Percentiles rank a stretch among this genome's conserved stretches.
phyloP scores from a whole-genome alignment of 2,329 filamentous ascomycete species.

The Xylariaceae sp. region DNA sequence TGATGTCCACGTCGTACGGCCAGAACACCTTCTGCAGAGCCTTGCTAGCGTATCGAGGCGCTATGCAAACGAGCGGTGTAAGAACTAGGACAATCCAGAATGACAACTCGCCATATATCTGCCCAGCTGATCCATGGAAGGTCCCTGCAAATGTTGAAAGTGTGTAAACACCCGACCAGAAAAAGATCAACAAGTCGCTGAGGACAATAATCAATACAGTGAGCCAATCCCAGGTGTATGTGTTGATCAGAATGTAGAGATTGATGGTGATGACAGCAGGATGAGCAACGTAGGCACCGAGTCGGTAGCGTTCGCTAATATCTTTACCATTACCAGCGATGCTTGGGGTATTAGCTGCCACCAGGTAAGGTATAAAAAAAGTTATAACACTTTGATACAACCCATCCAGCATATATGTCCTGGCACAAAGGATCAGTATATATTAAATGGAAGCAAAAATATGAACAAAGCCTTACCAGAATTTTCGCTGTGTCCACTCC shows the following conservation, averaged over 20 bases:
- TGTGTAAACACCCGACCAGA: conserved; percentile 90
- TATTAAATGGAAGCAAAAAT: neutral
- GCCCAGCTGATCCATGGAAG: conserved; percentile 71
- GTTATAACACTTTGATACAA: conserved; percentile 90
- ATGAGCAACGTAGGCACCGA: conserved; percentile 83
- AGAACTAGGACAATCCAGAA: conserved; percentile 86
- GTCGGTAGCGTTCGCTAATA: conserved; percentile 73
- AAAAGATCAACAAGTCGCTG: conserved; percentile 83
- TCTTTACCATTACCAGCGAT: conserved; percentile 68
- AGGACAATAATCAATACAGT: conserved; percentile 77
- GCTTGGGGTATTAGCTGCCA: conserved; percentile 66
- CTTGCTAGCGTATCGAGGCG: conserved; percentile 85
- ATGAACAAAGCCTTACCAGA: conserved; percentile 64
- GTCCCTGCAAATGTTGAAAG: conserved; percentile 44
- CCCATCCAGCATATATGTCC: conserved; percentile 91
- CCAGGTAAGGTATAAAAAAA: conserved; percentile 87
- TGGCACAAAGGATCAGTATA: conserved; percentile 35
- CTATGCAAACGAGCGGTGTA: conserved; percentile 74
- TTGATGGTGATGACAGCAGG: conserved; percentile 87
- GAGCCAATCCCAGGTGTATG: conserved; percentile 97
- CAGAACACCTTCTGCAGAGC: conserved; percentile 88
- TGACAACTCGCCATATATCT: conserved; percentile 74
- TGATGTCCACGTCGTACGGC: conserved; percentile 89
- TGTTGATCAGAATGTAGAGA: conserved; percentile 90
- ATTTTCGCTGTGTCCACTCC: conserved; percentile 95